Base-by-base conservation (phyloP, 2,329 filamentous ascomycete genomes). In the Alternaria brassicicola region DNA sequence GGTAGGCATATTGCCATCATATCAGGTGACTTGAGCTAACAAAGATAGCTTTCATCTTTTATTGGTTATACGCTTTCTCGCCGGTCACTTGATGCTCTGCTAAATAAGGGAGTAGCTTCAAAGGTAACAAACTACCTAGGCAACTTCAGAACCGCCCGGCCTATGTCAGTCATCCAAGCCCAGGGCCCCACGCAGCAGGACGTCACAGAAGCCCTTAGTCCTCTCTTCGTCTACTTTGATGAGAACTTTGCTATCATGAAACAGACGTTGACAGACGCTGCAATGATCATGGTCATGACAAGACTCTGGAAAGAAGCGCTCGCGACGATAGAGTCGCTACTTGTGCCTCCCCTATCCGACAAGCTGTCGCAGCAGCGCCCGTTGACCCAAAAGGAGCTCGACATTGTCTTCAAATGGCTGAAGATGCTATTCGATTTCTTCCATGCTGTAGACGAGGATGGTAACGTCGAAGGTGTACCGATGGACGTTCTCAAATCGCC, bases 201-300 rank as follows among this genome's bases (percentile, higher is more conserved):
- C 59, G 85, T 97, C 19, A 89, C 92, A 65, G 89, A 89, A 66
- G 92, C 92, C 0, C 81, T 99, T 12, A 88, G 90, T 67, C 90
- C 93, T 4, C 84, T 99, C 1, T 95, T 97, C 74, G 86, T 88
- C 52, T 99, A 99, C 77, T 99, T 99, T 74, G 92, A 99, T 75
- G 94, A 97, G 75, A 99, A 99, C 72, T 99, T 99, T 78, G 92
- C 93, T 58, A 97, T 98, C 68, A 97, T 99, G 93, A 97, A 98
- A 80, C 88, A 95, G 77, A 97, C 94, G 0, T 82, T 99, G 55
- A 98, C 95, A 1, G 90, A 93, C 57, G 89, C 92, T 56, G 96
- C 95, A n/a, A 97, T 99, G 94, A 88, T 93, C 68, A 93, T 95
- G 75, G 95, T 99, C 69, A 99, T 99, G 95, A 96, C 93, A 21